Evolutionary conservation across 768 basidiomycete species (phyloP), one percentile per base, ranked within the genome.

Genomic region (Mycena haematopus): DNA sequence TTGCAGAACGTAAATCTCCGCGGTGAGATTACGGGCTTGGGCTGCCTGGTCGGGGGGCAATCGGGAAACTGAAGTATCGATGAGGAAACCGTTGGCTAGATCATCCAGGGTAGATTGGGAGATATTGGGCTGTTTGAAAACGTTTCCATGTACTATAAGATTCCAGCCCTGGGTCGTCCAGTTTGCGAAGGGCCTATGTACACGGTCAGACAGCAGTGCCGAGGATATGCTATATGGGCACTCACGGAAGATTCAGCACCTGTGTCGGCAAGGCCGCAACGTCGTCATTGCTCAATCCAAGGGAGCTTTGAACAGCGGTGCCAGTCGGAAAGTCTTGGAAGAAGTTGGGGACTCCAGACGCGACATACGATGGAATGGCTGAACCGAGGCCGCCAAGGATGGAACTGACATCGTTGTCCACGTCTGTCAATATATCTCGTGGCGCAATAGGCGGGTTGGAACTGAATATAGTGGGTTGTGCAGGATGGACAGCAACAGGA

Each of bases 161-260:
- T 46, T 57, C 64, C 59, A 65, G 29, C 64, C 64, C 47, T 61
- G 38, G 35, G 14, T 22, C 33, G 64, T 65, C 64, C 64, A 65
- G 21, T 61, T 61, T 7, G 59, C 64, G 19, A 52, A 65, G 25
- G 36, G 36, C 54, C 59, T 61, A 13, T 42, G 7, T 19, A 31
- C 24, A 45, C 22, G 19, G n/a, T 29, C 11, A 57, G 19, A 22
- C 36, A 35, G n/a, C n/a, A n/a, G n/a, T n/a, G n/a, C n/a, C n/a
- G n/a, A n/a, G n/a, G n/a, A n/a, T n/a, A 33, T 46, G 33, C 14
- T 1, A 14, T 2, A 57, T 24, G 65, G 62, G 57, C 52, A 69
- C 69, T 60, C 29, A 71, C 70, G 64, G 64, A 35, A 65, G 57
- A 57, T 65, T 65, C 4, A 65, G 38, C 33, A 65, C 56, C 35